These are phyloP conservation scores for Sinapis alba DNA, from an alignment of 441 rosid species.

Conservation along the genomic window DNA sequence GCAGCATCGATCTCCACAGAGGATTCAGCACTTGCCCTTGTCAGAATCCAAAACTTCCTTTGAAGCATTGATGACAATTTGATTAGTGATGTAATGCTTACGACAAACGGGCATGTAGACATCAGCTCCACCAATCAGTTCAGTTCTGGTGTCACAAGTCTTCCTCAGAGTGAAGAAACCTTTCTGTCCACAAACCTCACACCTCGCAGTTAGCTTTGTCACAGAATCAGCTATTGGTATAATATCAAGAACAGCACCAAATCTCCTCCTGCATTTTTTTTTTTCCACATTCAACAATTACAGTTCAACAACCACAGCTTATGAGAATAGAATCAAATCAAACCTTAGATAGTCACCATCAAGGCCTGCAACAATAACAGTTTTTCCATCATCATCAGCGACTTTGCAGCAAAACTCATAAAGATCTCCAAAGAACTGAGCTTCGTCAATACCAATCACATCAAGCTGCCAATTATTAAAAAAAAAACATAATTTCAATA, in stretches of 20 bases:
- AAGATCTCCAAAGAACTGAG: conserved; percentile 89
- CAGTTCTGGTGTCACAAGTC: conserved; percentile 64
- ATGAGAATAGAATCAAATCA: not conserved
- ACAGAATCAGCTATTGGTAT: conserved; percentile 85
- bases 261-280: conserved; percentile 67
- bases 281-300: conserved; percentile 1
- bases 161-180: conserved; percentile 83
- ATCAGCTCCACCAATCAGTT: conserved; percentile 78
- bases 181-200: conserved; percentile 74
- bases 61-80: conserved; percentile 47
- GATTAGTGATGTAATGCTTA: conserved; percentile 64
- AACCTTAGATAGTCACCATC: conserved; percentile 94
- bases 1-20: conserved; percentile 35
- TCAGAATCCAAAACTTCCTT: conserved; percentile 39
- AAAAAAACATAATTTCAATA: not conserved
- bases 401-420: conserved; percentile 85
- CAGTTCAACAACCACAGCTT: not conserved
- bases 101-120: conserved; percentile 93
- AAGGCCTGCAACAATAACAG: conserved; percentile 73
- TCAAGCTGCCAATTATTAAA: conserved; percentile 55
- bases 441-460: conserved; percentile 94
- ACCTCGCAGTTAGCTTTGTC: conserved; percentile 80
- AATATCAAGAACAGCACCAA: conserved; percentile 79
- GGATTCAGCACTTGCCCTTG: conserved; percentile 32
- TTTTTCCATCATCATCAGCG: conserved; percentile 85